Conservation (phyloP, 2,329 filamentous ascomycete genomes). For the Fusarium lateritium region DNA sequence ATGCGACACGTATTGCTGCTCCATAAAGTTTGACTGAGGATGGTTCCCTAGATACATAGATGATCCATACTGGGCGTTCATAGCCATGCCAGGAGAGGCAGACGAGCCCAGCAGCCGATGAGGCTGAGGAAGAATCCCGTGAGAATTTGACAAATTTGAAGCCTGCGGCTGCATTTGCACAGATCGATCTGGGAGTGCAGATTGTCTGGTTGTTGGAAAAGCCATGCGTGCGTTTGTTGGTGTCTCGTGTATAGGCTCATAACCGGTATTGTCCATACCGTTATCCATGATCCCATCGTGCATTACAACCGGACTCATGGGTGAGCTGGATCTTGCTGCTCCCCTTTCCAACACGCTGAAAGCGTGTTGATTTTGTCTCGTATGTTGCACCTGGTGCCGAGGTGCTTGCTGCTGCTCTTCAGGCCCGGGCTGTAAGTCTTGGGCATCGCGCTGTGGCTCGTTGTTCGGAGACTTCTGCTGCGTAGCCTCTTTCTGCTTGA, state of each 20-base stretch:
- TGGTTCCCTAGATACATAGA: slow-evolving; percentile 59
- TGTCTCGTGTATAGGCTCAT: slow-evolving; percentile 47
- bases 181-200: slow-evolving; percentile 40
- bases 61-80: slow-evolving; percentile 57
- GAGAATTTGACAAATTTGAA: slow-evolving; percentile 35
- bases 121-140: slow-evolving; percentile 38
- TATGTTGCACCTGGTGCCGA: slow-evolving; percentile 10
- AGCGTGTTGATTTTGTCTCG: background rate
- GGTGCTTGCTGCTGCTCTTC: background rate
- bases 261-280: slow-evolving; percentile 38
- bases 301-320: slow-evolving; percentile 27
- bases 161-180: slow-evolving; percentile 44
- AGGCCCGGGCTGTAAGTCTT: background rate
- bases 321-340: slow-evolving; percentile 33
- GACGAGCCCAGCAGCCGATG: slow-evolving; percentile 48
- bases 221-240: slow-evolving; percentile 45
- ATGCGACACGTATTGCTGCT: slow-evolving; percentile 52
- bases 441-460: background rate
- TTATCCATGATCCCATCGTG: slow-evolving; percentile 40
- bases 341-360: slow-evolving; percentile 15
- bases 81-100: slow-evolving; percentile 44
- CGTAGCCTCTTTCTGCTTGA: slow-evolving; percentile 39
- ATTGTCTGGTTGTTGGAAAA: slow-evolving; percentile 40
- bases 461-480: slow-evolving; percentile 1
- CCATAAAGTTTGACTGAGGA: slow-evolving; percentile 55